Evolutionary conservation across 2,329 filamentous ascomycete genomes (phyloP).

Genomic region (Clathrospora elynae): DNA sequence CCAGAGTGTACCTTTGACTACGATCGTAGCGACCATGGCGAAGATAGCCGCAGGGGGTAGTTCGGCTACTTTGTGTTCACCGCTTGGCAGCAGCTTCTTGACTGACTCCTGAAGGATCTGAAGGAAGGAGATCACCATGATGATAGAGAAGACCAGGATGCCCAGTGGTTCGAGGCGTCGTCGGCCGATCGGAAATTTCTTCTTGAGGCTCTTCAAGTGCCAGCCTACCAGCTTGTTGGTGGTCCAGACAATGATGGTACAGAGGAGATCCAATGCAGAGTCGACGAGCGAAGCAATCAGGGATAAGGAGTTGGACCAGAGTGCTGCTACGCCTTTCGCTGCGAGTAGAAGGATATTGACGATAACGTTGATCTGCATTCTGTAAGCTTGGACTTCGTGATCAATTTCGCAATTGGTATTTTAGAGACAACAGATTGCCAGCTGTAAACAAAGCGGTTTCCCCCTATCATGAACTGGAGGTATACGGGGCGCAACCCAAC

Average conservation of each 20-base stretch:
- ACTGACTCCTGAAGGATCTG: slow-evolving; percentile 67
- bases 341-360: slow-evolving; percentile 63
- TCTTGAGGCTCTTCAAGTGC: slow-evolving; percentile 57
- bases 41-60: slow-evolving; percentile 61
- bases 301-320: slow-evolving; percentile 63
- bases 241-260: slow-evolving; percentile 65
- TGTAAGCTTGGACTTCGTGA: slow-evolving; percentile 17
- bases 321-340: slow-evolving; percentile 61
- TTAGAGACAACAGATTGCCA: too few species aligned
- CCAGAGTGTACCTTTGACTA: slow-evolving; percentile 65
- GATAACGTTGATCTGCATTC: slow-evolving; percentile 59
- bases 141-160: slow-evolving; percentile 66
- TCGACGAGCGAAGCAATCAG: slow-evolving; percentile 67
- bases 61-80: slow-evolving; percentile 55
- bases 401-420: too few species aligned
- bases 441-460: too few species aligned
- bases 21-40: slow-evolving; percentile 62
- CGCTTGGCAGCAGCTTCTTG: slow-evolving; percentile 59
- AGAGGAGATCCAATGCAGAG: slow-evolving; percentile 64
- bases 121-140: slow-evolving; percentile 66
- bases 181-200: slow-evolving; percentile 61
- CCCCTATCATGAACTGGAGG: too few species aligned
- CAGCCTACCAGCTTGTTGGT: slow-evolving; percentile 65
- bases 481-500: too few species aligned
- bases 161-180: slow-evolving; percentile 64